Percentiles rank a stretch among this genome's conserved stretches.
Evolutionary conservation across 768 basidiomycete species (phyloP).

Genomic region (Macrolepiota dolichaula): DNA sequence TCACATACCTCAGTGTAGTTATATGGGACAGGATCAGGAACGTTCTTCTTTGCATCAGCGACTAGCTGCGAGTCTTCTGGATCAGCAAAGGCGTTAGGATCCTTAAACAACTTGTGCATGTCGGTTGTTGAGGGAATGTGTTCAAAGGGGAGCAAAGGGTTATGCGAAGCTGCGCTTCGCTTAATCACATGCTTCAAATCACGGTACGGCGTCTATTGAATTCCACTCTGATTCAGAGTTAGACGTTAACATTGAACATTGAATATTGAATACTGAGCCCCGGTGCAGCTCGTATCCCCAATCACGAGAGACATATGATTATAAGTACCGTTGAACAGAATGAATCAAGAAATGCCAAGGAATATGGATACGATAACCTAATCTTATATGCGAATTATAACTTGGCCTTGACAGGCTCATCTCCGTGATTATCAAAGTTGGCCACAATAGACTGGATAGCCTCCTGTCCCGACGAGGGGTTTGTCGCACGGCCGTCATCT

Average conservation of each 20-base stretch:
- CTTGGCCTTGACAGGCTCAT: slow-evolving; percentile 43
- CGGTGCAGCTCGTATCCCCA: no score
- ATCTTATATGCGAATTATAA: slow-evolving; percentile 30
- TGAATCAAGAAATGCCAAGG: not conserved
- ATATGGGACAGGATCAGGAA: slow-evolving; percentile 55
- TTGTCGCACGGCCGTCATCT: slow-evolving; percentile 82
- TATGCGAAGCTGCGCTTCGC: not conserved
- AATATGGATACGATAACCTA: not conserved
- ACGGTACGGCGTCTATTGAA: not conserved
- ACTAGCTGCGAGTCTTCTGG: slow-evolving; percentile 82
- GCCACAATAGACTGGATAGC: slow-evolving; percentile 65
- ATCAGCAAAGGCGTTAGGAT: slow-evolving; percentile 58
- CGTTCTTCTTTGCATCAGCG: slow-evolving; percentile 70
- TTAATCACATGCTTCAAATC: not conserved
- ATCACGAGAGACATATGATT: not conserved
- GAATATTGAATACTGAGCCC: no score
- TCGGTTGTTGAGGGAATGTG: not conserved
- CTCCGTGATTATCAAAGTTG: slow-evolving; percentile 49
- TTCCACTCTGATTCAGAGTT: no score
- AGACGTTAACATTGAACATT: no score
- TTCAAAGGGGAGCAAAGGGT: not conserved
- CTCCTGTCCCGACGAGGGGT: slow-evolving; percentile 74
- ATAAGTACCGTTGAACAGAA: not conserved
- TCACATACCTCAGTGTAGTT: slow-evolving; percentile 63
- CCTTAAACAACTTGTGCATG: slow-evolving; percentile 36